These are phyloP conservation scores for Ananas comosus DNA, from an alignment of 176 grass and related monocot genomes.

Conservation along the genomic window DNA sequence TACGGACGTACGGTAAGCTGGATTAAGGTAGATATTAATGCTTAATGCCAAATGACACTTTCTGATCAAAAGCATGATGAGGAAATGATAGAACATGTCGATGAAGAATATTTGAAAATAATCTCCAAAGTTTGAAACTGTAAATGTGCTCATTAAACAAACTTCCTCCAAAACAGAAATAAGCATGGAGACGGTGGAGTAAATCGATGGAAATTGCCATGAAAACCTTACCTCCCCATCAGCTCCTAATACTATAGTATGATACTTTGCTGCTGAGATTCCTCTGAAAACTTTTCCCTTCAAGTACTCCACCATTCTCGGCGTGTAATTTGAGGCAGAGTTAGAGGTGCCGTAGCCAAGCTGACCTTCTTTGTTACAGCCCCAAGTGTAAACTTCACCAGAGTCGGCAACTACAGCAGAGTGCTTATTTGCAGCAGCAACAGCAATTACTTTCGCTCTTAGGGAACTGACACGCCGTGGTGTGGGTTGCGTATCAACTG, in stretches of 20 bases:
- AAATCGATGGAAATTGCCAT: no score
- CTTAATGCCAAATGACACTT: no score
- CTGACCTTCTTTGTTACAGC: conserved; percentile 96
- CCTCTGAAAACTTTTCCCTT: conserved; percentile 84
- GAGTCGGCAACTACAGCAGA: conserved; percentile 72
- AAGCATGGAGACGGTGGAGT: no score
- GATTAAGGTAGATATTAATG: no score
- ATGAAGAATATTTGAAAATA: no score
- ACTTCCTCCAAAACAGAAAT: neutral
- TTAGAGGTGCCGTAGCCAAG: conserved; percentile 99
- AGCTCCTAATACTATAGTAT: conserved; percentile 74
- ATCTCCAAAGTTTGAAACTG: neutral
- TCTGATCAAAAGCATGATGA: no score
- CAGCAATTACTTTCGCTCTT: conserved; percentile 63
- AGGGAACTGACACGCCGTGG: conserved; percentile 75
- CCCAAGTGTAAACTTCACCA: conserved; percentile 96
- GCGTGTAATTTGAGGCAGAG: conserved; percentile 87
- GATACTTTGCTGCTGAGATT: conserved; percentile 84
- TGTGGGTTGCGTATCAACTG: conserved; percentile 91
- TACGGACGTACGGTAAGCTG: no score
- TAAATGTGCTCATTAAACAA: neutral
- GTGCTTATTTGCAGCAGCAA: conserved; percentile 96
- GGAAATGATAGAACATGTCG: no score
- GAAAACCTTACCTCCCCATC: conserved; percentile 64
- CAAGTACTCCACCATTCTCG: conserved; percentile 92